Evolutionary conservation across 495 filamentous ascomycete species (phyloP), one percentile per base, ranked within the genome.

Genomic region (Lineolata rhizophorae): DNA sequence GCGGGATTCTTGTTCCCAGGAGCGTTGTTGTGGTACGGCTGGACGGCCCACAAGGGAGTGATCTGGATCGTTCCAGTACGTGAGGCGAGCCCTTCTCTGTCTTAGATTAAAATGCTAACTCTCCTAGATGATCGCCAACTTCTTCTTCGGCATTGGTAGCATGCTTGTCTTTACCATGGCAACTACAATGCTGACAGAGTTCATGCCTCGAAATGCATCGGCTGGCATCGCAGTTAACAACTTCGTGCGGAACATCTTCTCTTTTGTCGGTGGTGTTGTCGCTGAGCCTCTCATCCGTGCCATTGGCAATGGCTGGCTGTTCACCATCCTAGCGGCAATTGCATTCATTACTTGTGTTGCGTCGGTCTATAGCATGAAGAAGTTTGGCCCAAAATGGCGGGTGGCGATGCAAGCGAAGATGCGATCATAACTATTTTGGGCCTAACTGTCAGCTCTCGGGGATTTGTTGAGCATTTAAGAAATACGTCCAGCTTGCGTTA

Each of bases 221-320:
- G 59, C 62, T 2, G 84, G 83, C 1, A 78, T 94, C 3, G 85
- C 85, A 3, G 62, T 91, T 13, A 81, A 80, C 42, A 80, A 80
- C 41, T 54, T 92, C 48, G 61, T 91, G 35, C 57, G 85, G 16
- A 94, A 92, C 37, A 82, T 92, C 14, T 81, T 85, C 40, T 68
- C 66, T 2, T 87, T 75, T 42, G 65, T 85, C 0, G 83, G 78
- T 0, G 68, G 61, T 5, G 49, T 87, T 3, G 63, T 85, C 2
- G 71, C 76, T 0, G 62, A 76, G 36, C 83, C 83, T 1, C 53
- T 90, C 12, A 79, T 93, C 32, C 42, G 57, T n/a, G 76, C 61
- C 2, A 77, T 93, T 38, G 85, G 85, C 3, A 75, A 79, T 43
- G 85, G 84, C 0, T 92, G 83, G 82, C 41, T 93, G 21, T 80